A percentile compares a stretch with the other conserved stretches of the same genome.
phyloP scores from a whole-genome alignment of 2,329 filamentous ascomycete genomes.

The Ascocoryne sarcoides region DNA sequence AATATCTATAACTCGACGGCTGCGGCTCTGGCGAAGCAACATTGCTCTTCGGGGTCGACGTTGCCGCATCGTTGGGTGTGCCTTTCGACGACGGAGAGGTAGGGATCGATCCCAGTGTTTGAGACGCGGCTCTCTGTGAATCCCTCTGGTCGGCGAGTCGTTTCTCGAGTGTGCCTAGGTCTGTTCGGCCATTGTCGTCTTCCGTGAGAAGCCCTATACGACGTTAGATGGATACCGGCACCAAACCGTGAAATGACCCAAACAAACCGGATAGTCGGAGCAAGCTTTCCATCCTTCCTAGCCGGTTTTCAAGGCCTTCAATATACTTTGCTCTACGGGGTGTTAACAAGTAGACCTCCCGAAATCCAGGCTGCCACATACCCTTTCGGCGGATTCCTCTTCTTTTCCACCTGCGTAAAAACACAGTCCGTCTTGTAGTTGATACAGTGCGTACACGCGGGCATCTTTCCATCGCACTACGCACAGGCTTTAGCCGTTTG shows the following conservation, averaged over 20 bases:
- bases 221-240: background rate
- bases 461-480: slow-evolving; percentile 83
- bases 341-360: background rate
- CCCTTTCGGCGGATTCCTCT: slow-evolving; percentile 94
- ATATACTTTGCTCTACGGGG: slow-evolving; percentile 82
- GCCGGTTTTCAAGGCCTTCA: slow-evolving; percentile 86
- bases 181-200: slow-evolving; percentile 76
- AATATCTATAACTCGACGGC: background rate
- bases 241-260: background rate
- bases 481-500: background rate
- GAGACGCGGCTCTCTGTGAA: slow-evolving; percentile 23
- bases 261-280: slow-evolving; percentile 66
- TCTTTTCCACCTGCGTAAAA: slow-evolving; percentile 98
- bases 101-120: slow-evolving; percentile 21
- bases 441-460: slow-evolving; percentile 87
- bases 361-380: slow-evolving; percentile 38
- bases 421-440: slow-evolving; percentile 98
- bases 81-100: slow-evolving; percentile 29
- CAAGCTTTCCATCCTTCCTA: slow-evolving; percentile 92
- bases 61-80: slow-evolving; percentile 29
- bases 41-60: slow-evolving; percentile 35
- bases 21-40: slow-evolving; percentile 40
- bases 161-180: slow-evolving; percentile 81
- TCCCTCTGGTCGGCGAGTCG: slow-evolving; percentile 53
- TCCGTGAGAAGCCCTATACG: slow-evolving; percentile 65